A percentile compares a stretch with the other conserved stretches of the same genome.
phyloP scores from a whole-genome alignment of 495 filamentous ascomycete genomes.

The Filosporella fistucella region DNA sequence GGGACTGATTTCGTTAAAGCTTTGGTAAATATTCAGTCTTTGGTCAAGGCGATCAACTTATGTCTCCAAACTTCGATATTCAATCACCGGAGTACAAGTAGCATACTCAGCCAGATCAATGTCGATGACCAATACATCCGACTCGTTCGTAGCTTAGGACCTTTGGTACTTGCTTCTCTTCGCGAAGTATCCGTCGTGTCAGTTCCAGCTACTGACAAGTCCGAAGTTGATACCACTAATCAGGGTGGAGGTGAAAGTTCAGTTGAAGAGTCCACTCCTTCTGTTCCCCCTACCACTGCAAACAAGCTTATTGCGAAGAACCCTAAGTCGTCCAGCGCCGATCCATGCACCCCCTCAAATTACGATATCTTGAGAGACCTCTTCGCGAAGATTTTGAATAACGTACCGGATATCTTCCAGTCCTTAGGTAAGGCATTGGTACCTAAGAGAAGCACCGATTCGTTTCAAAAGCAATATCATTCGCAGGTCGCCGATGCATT shows the following conservation, averaged over 20 bases:
- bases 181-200: constrained; percentile 78
- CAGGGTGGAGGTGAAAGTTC: constrained; percentile 38
- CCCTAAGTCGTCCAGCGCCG: not conserved
- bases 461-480: constrained; percentile 60
- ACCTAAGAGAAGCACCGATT: constrained; percentile 62
- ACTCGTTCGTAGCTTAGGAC: constrained; percentile 66
- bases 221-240: constrained; percentile 51
- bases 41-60: constrained; percentile 67
- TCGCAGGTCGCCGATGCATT: constrained; percentile 72
- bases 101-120: constrained; percentile 66
- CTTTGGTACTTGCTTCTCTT: constrained; percentile 70
- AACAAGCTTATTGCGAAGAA: not conserved
- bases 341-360: constrained; percentile 43
- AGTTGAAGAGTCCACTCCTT: constrained; percentile 28
- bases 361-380: constrained; percentile 70
- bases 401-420: constrained; percentile 73
- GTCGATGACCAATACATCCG: constrained; percentile 72
- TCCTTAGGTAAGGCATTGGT: constrained; percentile 74
- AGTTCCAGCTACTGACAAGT: constrained; percentile 62
- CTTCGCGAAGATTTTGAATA: constrained; percentile 66
- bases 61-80: constrained; percentile 61
- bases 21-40: constrained; percentile 66
- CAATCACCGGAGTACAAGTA: constrained; percentile 33
- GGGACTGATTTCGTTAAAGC: constrained; percentile 76
- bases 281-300: constrained; percentile 6